Conservation (phyloP, 805 yeast species). For the Teunomyces aglyptinius region DNA sequence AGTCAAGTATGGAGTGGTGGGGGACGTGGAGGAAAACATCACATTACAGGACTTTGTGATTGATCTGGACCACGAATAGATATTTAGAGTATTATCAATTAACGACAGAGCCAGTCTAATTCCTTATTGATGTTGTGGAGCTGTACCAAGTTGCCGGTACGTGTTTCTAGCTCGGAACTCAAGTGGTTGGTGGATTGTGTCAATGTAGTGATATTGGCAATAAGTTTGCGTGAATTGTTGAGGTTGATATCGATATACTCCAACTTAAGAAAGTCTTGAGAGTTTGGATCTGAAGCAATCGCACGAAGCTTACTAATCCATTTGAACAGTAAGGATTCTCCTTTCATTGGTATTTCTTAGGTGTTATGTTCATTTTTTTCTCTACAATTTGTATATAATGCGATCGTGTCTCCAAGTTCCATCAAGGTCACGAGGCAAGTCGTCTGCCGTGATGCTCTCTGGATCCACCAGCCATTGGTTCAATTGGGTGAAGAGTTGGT, state of each 20-base stretch:
- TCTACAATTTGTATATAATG: constrained; percentile 12
- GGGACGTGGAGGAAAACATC: constrained; percentile 15
- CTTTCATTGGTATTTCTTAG: background rate
- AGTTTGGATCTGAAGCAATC: constrained; percentile 32
- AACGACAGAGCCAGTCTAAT: constrained; percentile 19
- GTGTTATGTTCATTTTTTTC: background rate
- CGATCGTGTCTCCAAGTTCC: constrained; percentile 37
- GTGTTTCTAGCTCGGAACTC: constrained; percentile 8
- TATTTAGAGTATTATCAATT: background rate
- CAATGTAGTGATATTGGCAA: constrained; percentile 16
- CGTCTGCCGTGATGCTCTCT: constrained; percentile 10
- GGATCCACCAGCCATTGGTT: constrained; percentile 23
- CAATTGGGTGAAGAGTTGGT: constrained; percentile 32
- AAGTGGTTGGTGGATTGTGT: constrained; percentile 9
- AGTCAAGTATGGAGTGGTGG: constrained; percentile 6
- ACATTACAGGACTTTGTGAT: constrained; percentile 29
- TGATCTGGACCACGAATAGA: constrained; percentile 6
- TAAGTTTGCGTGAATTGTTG: constrained; percentile 36
- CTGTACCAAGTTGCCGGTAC: constrained; percentile 17
- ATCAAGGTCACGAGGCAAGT: constrained; percentile 28
- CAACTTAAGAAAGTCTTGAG: constrained; percentile 31
- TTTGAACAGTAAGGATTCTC: background rate
- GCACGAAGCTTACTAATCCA: constrained; percentile 30
- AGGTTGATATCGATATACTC: constrained; percentile 39
- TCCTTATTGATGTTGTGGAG: constrained; percentile 20